These are phyloP conservation scores for Mucor circinelloides DNA, from an alignment of 371 early-diverging fungal genomes.

Conservation along the genomic window DNA sequence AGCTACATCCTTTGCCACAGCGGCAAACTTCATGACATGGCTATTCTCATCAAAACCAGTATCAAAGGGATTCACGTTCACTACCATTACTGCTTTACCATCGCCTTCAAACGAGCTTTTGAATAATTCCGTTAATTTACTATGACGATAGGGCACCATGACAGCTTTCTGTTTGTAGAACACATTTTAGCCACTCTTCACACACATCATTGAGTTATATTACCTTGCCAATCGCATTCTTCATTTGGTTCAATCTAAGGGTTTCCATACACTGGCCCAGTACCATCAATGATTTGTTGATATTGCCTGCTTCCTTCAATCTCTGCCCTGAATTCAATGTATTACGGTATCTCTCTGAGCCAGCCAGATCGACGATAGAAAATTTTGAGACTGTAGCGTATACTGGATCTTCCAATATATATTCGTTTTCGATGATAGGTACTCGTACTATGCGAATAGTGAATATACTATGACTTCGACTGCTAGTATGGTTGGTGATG, in stretches of 20 bases:
- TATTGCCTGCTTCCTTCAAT: slow-evolving; percentile 91
- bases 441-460: slow-evolving; percentile 67
- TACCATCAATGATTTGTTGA: slow-evolving; percentile 93
- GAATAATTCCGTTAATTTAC: slow-evolving; percentile 72
- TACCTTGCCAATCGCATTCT: slow-evolving; percentile 44
- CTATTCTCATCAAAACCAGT: slow-evolving; percentile 63
- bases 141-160: slow-evolving; percentile 71
- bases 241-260: slow-evolving; percentile 59
- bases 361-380: slow-evolving; percentile 96
- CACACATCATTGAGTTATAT: not conserved
- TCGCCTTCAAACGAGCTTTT: slow-evolving; percentile 71
- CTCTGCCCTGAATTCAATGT: slow-evolving; percentile 81
- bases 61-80: slow-evolving; percentile 72
- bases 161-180: slow-evolving; percentile 33
- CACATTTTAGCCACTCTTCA: not conserved
- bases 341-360: slow-evolving; percentile 87
- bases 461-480: slow-evolving; percentile 75
- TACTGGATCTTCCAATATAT: slow-evolving; percentile 48
- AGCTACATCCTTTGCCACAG: slow-evolving; percentile 65
- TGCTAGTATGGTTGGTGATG: slow-evolving; percentile 61
- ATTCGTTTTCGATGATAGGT: slow-evolving; percentile 54
- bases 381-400: slow-evolving; percentile 61
- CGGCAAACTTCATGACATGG: slow-evolving; percentile 72
- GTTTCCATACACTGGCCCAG: slow-evolving; percentile 89
- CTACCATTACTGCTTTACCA: slow-evolving; percentile 69